A percentile compares a stretch with the other conserved stretches of the same genome.
These are phyloP conservation scores for Alliaria petiolata DNA, from an alignment of 345 rosid genomes.

Conservation along the genomic window DNA sequence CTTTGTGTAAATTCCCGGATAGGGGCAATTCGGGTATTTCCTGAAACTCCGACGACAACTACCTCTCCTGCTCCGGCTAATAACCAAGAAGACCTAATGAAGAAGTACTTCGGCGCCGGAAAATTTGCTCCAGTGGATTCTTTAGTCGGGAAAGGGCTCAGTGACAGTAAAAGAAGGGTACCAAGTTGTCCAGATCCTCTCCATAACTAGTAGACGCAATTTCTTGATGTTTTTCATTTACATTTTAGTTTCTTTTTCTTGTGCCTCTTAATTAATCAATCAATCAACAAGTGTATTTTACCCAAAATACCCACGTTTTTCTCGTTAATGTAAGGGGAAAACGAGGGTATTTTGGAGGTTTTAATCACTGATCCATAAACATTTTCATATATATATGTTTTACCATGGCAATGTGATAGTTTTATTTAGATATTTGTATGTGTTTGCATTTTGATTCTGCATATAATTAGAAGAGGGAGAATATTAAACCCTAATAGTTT, in stretches of 20 bases:
- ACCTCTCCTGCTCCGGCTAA: background rate
- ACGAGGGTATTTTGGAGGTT: slow-evolving; percentile 37
- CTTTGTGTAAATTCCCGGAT: slow-evolving; percentile 18
- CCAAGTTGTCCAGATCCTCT: slow-evolving; percentile 97
- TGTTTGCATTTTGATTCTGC: background rate
- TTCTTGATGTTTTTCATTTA: slow-evolving; percentile 4
- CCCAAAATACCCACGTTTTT: slow-evolving; percentile 40
- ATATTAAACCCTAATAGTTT: background rate
- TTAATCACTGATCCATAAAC: slow-evolving; percentile 21
- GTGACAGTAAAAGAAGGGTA: slow-evolving; percentile 62
- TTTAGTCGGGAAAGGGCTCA: slow-evolving; percentile 37
- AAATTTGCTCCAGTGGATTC: slow-evolving; percentile 28
- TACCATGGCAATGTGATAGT: background rate
- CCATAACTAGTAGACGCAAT: slow-evolving; percentile 58
- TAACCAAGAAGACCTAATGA: slow-evolving; percentile 28
- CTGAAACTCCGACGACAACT: slow-evolving; percentile 6
- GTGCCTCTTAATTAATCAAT: background rate
- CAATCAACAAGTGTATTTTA: slow-evolving; percentile 18
- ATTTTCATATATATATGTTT: background rate
- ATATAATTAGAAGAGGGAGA: background rate
- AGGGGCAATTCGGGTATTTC: slow-evolving; percentile 48
- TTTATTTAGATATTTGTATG: background rate
- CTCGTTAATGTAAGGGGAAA: slow-evolving; percentile 23
- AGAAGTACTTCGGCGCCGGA: slow-evolving; percentile 41
- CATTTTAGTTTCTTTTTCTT: background rate